These are phyloP conservation scores for Epichloe bromicola DNA, from an alignment of 2,329 filamentous ascomycete genomes.

Conservation along the genomic window DNA sequence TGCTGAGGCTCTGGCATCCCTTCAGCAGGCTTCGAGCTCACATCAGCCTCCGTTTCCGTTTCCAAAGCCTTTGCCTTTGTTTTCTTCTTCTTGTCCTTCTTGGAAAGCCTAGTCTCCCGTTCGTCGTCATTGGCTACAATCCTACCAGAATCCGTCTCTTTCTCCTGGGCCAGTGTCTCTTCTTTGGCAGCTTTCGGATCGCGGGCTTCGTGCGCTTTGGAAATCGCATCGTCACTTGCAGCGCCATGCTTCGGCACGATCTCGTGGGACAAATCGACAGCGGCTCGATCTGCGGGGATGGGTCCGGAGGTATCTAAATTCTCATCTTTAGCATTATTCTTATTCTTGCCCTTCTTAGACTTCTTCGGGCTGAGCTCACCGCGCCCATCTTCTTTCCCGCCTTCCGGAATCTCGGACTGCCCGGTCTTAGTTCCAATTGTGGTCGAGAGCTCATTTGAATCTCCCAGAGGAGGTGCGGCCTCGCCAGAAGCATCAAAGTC, in stretches of 20 bases:
- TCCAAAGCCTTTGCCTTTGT: conserved; percentile 8
- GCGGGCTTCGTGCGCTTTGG: not conserved
- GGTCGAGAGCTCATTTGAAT: conserved; percentile 10
- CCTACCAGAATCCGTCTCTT: conserved; percentile 1
- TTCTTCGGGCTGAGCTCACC: conserved; percentile 17
- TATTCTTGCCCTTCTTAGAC: conserved; percentile 21
- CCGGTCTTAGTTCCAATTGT: not conserved
- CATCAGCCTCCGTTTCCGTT: conserved; percentile 6
- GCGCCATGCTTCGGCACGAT: not conserved
- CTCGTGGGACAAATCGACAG: not conserved
- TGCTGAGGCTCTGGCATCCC: conserved; percentile 6
- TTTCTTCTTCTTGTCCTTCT: conserved; percentile 21
- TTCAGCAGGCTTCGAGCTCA: conserved; percentile 6
- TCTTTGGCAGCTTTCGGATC: not conserved
- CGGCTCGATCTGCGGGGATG: conserved; percentile 6
- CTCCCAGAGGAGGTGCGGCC: not conserved
- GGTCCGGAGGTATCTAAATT: conserved; percentile 17
- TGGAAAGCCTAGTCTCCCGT: conserved; percentile 7
- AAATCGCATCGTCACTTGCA: not conserved
- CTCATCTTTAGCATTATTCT: conserved; percentile 21
- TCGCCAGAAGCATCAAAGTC: not conserved
- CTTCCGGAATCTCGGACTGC: conserved; percentile 8
- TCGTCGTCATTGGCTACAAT: conserved; percentile 5
- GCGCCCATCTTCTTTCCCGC: conserved; percentile 17
- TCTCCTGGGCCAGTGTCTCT: not conserved